Evolutionary conservation across 1,284 basidiomycete species (phyloP).

Genomic region (Phlebopus sp.): DNA sequence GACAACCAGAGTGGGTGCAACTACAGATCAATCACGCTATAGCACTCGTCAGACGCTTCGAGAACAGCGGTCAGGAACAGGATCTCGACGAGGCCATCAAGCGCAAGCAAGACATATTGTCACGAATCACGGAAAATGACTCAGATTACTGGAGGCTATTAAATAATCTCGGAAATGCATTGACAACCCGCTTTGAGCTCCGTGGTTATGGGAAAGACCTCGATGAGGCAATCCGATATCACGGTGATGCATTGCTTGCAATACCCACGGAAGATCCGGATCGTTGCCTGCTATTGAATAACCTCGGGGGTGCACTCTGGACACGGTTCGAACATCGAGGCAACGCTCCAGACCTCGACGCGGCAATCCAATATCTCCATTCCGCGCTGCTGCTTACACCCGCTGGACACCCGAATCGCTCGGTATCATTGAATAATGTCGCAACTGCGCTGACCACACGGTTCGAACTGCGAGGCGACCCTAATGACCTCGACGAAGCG

Average conservation of each 20-base stretch:
- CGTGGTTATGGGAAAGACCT: too few relatives aligned
- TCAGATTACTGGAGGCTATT: too few relatives aligned
- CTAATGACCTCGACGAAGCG: too few relatives aligned
- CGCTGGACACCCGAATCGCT: background rate
- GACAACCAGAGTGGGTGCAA: background rate
- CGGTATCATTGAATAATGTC: conserved; percentile 10
- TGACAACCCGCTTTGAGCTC: too few relatives aligned
- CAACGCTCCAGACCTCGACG: too few relatives aligned
- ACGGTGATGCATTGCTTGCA: too few relatives aligned
- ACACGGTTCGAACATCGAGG: too few relatives aligned
- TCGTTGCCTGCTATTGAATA: too few relatives aligned
- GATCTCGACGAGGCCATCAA: conserved; percentile 9
- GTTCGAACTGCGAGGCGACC: conserved; percentile 10
- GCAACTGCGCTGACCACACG: conserved; percentile 14
- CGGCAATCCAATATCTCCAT: background rate
- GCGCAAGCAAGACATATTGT: background rate
- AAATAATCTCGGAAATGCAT: too few relatives aligned
- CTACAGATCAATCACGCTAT: background rate
- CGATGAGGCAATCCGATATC: too few relatives aligned
- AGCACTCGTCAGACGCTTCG: background rate
- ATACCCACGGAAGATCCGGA: too few relatives aligned
- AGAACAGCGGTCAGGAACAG: background rate
- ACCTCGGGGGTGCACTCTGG: too few relatives aligned
- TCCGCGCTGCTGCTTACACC: background rate
- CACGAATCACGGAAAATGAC: conserved; percentile 1